A percentile compares a stretch with the other conserved stretches of the same genome.
Conservation (phyloP, 2,329 filamentous ascomycete genomes). For the Fusarium sarcochroum region DNA sequence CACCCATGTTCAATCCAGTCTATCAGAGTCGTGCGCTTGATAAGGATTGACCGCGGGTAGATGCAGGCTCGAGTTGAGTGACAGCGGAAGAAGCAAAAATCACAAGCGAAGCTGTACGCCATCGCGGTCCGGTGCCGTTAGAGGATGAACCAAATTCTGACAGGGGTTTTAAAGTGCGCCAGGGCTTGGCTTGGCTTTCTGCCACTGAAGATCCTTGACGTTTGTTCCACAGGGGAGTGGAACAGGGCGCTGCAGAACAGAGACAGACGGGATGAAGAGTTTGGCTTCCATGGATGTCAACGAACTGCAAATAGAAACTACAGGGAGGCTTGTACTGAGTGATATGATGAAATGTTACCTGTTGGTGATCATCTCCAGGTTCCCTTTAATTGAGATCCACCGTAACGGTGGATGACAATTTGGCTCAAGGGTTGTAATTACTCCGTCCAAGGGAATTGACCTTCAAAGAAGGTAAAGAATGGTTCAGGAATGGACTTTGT, state of each 20-base stretch:
- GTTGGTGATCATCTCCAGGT: conserved; percentile 21
- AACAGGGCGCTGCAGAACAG: not conserved
- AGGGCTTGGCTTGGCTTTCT: conserved; percentile 2
- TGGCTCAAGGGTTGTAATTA: not conserved
- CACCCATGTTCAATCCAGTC: not conserved
- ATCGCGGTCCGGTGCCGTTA: conserved; percentile 25
- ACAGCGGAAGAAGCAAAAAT: conserved; percentile 45
- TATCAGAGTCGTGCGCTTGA: conserved; percentile 7
- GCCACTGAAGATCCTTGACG: conserved; percentile 17
- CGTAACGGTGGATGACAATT: conserved; percentile 3
- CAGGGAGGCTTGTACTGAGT: not conserved
- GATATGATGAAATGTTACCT: not conserved
- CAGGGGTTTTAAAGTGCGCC: conserved; percentile 8
- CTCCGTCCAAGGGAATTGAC: conserved; percentile 5
- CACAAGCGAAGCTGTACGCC: conserved; percentile 29
- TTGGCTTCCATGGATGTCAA: not conserved
- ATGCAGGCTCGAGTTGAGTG: conserved; percentile 35
- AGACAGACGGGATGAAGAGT: conserved; percentile 5
- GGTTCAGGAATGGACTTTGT: not conserved
- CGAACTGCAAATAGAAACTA: not conserved
- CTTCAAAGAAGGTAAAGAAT: not conserved
- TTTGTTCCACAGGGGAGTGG: conserved; percentile 20
- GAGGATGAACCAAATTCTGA: conserved; percentile 9
- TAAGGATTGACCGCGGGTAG: conserved; percentile 6
- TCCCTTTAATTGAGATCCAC: conserved; percentile 16